phyloP scores from a whole-genome alignment of 371 early-diverging fungal species.

The Saksenaea oblongispora region DNA sequence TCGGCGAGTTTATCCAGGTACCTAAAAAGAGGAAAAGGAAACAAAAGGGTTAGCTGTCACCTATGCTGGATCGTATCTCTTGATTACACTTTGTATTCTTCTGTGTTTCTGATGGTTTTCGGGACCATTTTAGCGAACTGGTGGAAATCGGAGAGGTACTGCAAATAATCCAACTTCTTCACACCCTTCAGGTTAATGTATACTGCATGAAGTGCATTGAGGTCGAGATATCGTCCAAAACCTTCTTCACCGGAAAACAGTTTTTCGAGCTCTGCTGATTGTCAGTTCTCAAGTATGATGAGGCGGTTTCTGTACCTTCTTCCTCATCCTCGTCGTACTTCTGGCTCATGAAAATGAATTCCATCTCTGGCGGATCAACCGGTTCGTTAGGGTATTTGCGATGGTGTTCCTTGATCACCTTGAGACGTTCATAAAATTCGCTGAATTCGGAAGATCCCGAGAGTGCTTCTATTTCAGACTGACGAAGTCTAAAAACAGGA shows the following conservation, averaged over 20 bases:
- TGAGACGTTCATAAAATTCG: constrained; percentile 87
- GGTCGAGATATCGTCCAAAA: constrained; percentile 85
- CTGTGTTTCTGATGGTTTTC: constrained; percentile 57
- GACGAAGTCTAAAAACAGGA: constrained; percentile 52
- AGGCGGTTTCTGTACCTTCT: constrained; percentile 7
- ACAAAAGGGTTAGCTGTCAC: background rate
- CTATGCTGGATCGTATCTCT: background rate
- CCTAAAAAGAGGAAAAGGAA: constrained; percentile 24
- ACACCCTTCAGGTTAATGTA: constrained; percentile 85
- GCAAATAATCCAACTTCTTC: constrained; percentile 76
- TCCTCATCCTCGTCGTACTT: constrained; percentile 48
- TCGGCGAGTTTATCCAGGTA: constrained; percentile 66
- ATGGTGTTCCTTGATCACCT: constrained; percentile 82
- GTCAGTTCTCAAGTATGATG: background rate
- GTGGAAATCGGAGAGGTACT: constrained; percentile 75
- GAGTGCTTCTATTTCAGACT: constrained; percentile 74
- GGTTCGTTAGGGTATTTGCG: constrained; percentile 79
- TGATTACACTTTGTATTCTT: constrained; percentile 67
- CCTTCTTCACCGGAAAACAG: constrained; percentile 93
- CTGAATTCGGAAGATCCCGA: constrained; percentile 76
- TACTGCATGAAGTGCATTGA: constrained; percentile 72
- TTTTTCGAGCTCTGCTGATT: constrained; percentile 69
- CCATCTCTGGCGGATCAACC: constrained; percentile 81
- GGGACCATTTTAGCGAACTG: constrained; percentile 65
- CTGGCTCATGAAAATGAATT: constrained; percentile 58